These are phyloP conservation scores for Phaeoacremonium minimum DNA, from an alignment of 2,329 filamentous ascomycete species.

Conservation along the genomic window DNA sequence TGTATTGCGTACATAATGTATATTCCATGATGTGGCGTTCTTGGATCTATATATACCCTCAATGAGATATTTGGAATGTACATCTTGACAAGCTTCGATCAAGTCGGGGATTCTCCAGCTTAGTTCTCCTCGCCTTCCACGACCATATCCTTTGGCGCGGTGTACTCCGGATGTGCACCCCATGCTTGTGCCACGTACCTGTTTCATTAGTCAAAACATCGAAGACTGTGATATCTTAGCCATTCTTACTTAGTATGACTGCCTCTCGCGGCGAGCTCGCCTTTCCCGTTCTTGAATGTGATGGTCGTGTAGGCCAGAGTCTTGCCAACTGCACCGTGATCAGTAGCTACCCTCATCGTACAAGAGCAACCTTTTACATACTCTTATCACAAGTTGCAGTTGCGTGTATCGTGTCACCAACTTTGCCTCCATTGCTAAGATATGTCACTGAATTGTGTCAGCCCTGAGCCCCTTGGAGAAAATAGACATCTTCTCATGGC, in stretches of 20 bases:
- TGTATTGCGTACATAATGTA: too few relatives aligned
- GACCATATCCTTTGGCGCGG: slow-evolving; percentile 6
- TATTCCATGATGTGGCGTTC: too few relatives aligned
- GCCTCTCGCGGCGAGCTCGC: slow-evolving; percentile 56
- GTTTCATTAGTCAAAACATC: not conserved
- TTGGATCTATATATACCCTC: too few relatives aligned
- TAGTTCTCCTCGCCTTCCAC: not conserved
- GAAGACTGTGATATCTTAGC: not conserved
- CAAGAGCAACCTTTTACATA: slow-evolving; percentile 22
- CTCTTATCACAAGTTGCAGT: slow-evolving; percentile 60
- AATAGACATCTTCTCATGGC: too few relatives aligned
- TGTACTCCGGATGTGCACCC: slow-evolving; percentile 5
- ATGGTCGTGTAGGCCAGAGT: slow-evolving; percentile 59
- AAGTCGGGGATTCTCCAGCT: too few relatives aligned
- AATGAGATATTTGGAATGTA: too few relatives aligned
- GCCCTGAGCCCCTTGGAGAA: too few relatives aligned
- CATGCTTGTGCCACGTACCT: slow-evolving; percentile 6
- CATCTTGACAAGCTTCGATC: too few relatives aligned
- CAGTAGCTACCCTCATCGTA: not conserved
- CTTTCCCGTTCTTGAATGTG: slow-evolving; percentile 53
- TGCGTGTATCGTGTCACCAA: slow-evolving; percentile 51
- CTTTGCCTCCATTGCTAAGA: slow-evolving; percentile 51
- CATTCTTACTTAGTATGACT: slow-evolving; percentile 60
- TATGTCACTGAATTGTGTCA: slow-evolving; percentile 50
- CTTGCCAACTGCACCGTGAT: slow-evolving; percentile 50